Conservation (phyloP, 2,329 filamentous ascomycete genomes). For the Alternaria sp. region DNA sequence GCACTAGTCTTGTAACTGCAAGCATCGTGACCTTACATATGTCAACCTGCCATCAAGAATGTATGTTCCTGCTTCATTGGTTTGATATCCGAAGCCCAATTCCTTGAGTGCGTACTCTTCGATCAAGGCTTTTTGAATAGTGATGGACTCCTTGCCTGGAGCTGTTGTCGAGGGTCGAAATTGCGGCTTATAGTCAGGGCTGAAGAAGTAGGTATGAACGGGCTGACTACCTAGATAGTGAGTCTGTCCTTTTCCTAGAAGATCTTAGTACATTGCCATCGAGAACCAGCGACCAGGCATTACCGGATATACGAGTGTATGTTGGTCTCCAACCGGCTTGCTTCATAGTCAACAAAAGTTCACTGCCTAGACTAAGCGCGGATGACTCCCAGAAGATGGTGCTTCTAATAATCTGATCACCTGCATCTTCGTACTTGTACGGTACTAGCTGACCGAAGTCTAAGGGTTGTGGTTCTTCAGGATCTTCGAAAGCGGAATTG, state of each 20-base stretch:
- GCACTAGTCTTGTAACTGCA: not conserved
- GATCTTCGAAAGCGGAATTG: conserved; percentile 2
- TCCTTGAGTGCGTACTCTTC: conserved; percentile 8
- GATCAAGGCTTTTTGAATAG: conserved; percentile 4
- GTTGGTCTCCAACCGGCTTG: conserved; percentile 28
- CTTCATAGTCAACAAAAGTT: conserved; percentile 26
- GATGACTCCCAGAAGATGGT: conserved; percentile 34
- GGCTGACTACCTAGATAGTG: conserved; percentile 31
- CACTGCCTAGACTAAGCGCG: conserved; percentile 23
- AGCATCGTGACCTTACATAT: not conserved
- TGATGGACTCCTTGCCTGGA: conserved; percentile 1
- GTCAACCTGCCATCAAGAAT: too few relatives aligned
- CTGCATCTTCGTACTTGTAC: too few relatives aligned
- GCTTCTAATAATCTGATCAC: conserved; percentile 12
- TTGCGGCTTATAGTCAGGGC: conserved; percentile 30
- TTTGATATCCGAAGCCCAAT: not conserved
- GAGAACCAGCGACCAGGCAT: not conserved
- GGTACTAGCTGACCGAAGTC: not conserved
- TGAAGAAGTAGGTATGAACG: conserved; percentile 34
- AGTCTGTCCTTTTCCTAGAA: conserved; percentile 20
- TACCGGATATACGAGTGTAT: conserved; percentile 31
- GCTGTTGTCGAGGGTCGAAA: conserved; percentile 4
- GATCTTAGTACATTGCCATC: not conserved
- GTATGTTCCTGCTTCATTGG: not conserved
- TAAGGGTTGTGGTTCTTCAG: not conserved